Base-by-base conservation (phyloP, 345 rosid genomes). In the Bretschneidera sinensis region DNA sequence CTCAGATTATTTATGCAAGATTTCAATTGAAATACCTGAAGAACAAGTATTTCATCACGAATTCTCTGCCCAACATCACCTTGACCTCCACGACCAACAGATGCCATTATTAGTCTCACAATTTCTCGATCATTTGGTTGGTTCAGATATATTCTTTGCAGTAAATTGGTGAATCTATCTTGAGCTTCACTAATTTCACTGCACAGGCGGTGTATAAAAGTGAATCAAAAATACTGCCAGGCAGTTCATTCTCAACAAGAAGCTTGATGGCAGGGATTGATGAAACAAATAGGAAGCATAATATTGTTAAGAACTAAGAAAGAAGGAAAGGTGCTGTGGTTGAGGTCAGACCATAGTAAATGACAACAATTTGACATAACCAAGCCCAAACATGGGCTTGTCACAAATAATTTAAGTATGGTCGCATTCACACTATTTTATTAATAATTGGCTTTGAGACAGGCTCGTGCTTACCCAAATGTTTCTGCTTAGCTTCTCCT, bases 151-250 rank as follows among this genome's bases (percentile, higher is more conserved):
- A 65, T 64, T 47, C 60, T 67, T 25, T 72, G 79, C 20, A 75
- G 61, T 51, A 79, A 66, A 70, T 72, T 70, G 68, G 80, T 70
- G 55, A 75, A 70, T 49, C 55, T 79, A 57, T 75, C 78, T 53
- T 69, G 83, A 51, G 78, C 79, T 75, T 72, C 77, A 61, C 80
- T 79, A 48, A 79, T 75, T 70, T 79, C 83, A 53, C 83, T 70
- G 78, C 60, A 51, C 20, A 54, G 23, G 47, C 55, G 58, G 51
- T 6, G 47, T 5, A 50, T 23, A 51, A 51, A 43, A 24, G 21
- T 45, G 20, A 57, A 48, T 19, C 43, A 60, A 59, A 17, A 54
- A 17, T 54, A 49, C 33, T 28, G 51, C 49, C 31, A 25, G 47
- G 45, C 11, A 24, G 5, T 16, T 15, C n/a, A 25, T 9, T 34